Conservation (phyloP, 2,329 filamentous ascomycete genomes). For the Alternaria panax region DNA sequence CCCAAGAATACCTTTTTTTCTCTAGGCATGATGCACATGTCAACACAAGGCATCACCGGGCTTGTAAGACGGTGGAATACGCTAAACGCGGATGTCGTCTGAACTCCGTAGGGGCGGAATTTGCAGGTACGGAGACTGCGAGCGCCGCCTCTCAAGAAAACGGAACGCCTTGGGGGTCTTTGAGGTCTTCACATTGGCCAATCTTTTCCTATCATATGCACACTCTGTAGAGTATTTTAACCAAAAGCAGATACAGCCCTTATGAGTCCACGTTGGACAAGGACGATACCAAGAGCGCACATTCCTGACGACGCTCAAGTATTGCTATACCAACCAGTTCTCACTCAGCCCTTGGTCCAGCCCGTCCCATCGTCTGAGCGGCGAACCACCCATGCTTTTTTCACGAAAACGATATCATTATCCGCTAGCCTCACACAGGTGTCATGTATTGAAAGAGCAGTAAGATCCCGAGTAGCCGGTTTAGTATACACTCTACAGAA, state of each 20-base stretch:
- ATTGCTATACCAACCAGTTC: not conserved
- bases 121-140: not conserved
- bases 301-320: not conserved
- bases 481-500: not conserved
- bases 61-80: not conserved
- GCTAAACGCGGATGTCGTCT: not conserved
- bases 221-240: not conserved
- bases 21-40: not conserved
- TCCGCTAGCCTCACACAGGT: not conserved
- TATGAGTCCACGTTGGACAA: not conserved
- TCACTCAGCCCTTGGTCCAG: not conserved
- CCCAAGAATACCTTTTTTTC: not conserved
- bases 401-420: not conserved
- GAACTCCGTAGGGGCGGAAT: not conserved
- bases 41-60: not conserved
- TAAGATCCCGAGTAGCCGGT: not conserved
- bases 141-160: not conserved
- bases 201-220: not conserved
- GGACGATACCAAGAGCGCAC: not conserved
- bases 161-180: not conserved
- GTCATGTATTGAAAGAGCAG: not conserved
- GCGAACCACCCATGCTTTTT: not conserved
- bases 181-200: not conserved
- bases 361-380: not conserved
- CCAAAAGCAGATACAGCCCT: not conserved